Conservation (phyloP, 495 filamentous ascomycete species). For the Hypoxylon fragiforme region DNA sequence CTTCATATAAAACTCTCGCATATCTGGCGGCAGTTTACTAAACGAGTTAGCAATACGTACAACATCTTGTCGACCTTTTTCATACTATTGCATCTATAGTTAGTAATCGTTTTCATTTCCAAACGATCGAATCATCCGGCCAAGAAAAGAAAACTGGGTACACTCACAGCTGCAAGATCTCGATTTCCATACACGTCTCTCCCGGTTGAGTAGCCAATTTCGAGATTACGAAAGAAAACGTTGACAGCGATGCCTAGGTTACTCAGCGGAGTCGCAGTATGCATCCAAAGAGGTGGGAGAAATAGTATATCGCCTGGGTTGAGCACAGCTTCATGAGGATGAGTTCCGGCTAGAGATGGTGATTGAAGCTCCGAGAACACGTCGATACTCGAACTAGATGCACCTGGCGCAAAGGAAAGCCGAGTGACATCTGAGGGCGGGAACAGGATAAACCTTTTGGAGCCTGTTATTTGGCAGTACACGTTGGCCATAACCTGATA, state of each 20-base stretch:
- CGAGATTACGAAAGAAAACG: constrained; percentile 77
- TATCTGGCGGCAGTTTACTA: constrained; percentile 64
- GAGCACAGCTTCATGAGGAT: constrained; percentile 68
- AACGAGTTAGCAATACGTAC: constrained; percentile 69
- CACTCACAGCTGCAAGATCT: constrained; percentile 65
- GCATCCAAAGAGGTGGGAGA: constrained; percentile 80
- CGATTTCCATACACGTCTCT: constrained; percentile 87
- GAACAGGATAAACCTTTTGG: constrained; percentile 74
- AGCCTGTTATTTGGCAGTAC: constrained; percentile 75
- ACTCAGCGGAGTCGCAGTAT: constrained; percentile 70
- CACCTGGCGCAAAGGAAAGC: constrained; percentile 71
- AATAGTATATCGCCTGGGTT: constrained; percentile 75
- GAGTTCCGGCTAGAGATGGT: constrained; percentile 54
- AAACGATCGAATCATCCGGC: not conserved
- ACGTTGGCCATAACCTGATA: constrained; percentile 82
- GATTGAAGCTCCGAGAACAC: constrained; percentile 58
- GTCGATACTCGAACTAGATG: constrained; percentile 75
- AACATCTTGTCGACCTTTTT: constrained; percentile 74
- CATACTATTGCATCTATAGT: constrained; percentile 51
- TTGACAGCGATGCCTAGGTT: constrained; percentile 76
- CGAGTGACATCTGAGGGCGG: constrained; percentile 73
- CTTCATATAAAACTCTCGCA: constrained; percentile 73
- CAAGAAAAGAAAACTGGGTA: not conserved
- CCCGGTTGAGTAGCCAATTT: constrained; percentile 70
- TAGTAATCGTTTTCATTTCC: constrained; percentile 1